phyloP scores from a whole-genome alignment of 192 early-diverging fungal species.

The Coemansia sp. region DNA sequence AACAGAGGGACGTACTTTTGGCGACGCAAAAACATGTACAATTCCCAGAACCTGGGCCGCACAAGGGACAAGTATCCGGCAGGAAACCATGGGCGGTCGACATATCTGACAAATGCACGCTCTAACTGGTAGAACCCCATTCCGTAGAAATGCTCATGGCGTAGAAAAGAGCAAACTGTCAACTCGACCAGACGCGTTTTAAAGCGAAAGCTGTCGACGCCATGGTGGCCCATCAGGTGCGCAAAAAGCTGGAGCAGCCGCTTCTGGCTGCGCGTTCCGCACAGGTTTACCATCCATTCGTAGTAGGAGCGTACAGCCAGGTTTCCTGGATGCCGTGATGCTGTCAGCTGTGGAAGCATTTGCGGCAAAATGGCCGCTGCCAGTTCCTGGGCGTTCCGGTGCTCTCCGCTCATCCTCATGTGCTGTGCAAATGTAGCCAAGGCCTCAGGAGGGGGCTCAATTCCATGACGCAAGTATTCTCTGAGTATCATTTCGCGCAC shows the following conservation, averaged over 20 bases:
- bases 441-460: conserved; percentile 20
- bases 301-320: conserved; percentile 23
- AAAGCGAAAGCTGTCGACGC: conserved; percentile 10
- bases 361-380: conserved; percentile 19
- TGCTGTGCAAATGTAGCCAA: conserved; percentile 22
- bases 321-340: not conserved
- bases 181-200: conserved; percentile 15
- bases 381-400: not conserved
- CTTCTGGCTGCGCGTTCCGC: not conserved
- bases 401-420: conserved; percentile 11
- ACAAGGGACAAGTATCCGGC: conserved; percentile 8
- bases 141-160: conserved; percentile 22
- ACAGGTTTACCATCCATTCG: conserved; percentile 18
- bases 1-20: conserved; percentile 26
- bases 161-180: conserved; percentile 15
- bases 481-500: conserved; percentile 12
- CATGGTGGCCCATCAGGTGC: conserved; percentile 29
- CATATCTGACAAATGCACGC: conserved; percentile 19
- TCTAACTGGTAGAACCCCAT: conserved; percentile 39
- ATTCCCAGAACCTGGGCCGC: conserved; percentile 33
- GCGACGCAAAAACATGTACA: conserved; percentile 46
- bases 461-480: conserved; percentile 30
- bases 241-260: conserved; percentile 23
- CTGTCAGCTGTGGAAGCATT: conserved; percentile 11
- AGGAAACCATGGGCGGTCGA: conserved; percentile 21